These are phyloP conservation scores for Stevia rebaudiana DNA, from an alignment of 140 eudicot species.

Conservation along the genomic window DNA sequence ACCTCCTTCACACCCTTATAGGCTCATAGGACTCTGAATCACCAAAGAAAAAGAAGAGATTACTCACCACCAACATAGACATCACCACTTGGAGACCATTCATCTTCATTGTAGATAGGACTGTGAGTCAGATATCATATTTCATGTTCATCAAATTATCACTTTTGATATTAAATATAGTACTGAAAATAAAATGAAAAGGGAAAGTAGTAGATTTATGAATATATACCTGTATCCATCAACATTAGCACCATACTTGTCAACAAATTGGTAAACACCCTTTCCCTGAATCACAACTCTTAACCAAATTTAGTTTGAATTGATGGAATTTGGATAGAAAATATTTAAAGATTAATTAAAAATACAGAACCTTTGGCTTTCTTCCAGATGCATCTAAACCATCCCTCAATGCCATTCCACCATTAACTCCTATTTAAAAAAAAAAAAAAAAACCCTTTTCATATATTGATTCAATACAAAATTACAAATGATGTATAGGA, in stretches of 20 bases:
- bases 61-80: constrained; percentile 69
- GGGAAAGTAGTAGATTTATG: too few species aligned
- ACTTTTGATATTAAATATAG: too few species aligned
- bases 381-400: constrained; percentile 95
- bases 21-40: too few species aligned
- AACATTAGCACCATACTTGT: constrained; percentile 97
- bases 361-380: constrained; percentile 43
- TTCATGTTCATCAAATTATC: neutral
- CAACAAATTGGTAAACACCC: constrained; percentile 95
- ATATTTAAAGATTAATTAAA: too few species aligned
- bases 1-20: too few species aligned
- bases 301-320: too few species aligned
- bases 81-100: constrained; percentile 89
- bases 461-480: neutral
- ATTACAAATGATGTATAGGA: too few species aligned
- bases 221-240: constrained; percentile 91
- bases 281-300: constrained; percentile 48
- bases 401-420: constrained; percentile 69
- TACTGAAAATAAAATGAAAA: too few species aligned
- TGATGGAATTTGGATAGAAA: too few species aligned
- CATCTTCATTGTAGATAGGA: constrained; percentile 73
- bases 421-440: constrained; percentile 62
- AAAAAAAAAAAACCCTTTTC: neutral
- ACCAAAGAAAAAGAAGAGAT: constrained; percentile 1
- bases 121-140: constrained; percentile 32